Percentiles rank a stretch among this genome's conserved stretches.
Evolutionary conservation across 192 early-diverging fungal species (phyloP).

Genomic region (Spinellus fusiger): DNA sequence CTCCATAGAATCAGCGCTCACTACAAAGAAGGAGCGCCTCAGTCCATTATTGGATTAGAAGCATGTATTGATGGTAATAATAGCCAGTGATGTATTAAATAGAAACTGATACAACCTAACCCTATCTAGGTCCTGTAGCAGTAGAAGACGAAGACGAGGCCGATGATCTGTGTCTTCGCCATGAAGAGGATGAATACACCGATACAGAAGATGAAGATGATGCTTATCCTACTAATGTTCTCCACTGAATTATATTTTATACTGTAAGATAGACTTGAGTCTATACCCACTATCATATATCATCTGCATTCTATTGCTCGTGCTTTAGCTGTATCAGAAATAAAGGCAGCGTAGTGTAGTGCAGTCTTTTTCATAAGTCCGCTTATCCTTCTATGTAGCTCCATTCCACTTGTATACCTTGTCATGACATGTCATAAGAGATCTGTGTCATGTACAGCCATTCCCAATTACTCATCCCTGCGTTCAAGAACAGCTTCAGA

Average conservation of each 20-base stretch:
- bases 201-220: background rate
- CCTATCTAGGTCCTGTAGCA: background rate
- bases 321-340: no score
- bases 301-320: no score
- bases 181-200: background rate
- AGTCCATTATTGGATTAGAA: background rate
- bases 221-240: background rate
- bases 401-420: no score
- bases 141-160: background rate
- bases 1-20: background rate
- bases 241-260: background rate
- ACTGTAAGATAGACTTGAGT: no score
- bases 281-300: no score
- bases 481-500: background rate
- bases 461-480: background rate
- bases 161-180: background rate
- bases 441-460: background rate
- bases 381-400: no score
- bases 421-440: background rate
- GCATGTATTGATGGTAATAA: slow-evolving; percentile 12
- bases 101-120: no score
- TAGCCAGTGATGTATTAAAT: no score
- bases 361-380: no score
- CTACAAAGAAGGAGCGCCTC: background rate
- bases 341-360: no score